Percentiles rank a stretch among this genome's conserved stretches.
phyloP scores from a whole-genome alignment of 164 flowering plant genomes.

The Vitis vinifera region DNA sequence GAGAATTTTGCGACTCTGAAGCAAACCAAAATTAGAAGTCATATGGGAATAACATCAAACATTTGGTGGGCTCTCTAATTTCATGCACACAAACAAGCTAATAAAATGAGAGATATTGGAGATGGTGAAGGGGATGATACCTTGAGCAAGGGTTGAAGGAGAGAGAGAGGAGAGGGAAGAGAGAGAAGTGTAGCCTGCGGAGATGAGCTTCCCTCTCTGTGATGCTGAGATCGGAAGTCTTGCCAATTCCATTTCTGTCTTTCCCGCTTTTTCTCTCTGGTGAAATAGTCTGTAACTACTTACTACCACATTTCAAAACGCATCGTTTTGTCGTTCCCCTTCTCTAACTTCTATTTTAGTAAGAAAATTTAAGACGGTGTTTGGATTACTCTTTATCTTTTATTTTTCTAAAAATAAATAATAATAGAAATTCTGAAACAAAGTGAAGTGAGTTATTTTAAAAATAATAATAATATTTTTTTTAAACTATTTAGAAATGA shows the following conservation, averaged over 20 bases:
- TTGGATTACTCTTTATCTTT: too few species aligned
- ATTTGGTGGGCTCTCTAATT: background rate
- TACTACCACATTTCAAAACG: too few species aligned
- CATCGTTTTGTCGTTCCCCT: too few species aligned
- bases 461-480: too few species aligned
- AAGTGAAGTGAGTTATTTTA: too few species aligned
- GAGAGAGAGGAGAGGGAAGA: slow-evolving; percentile 53
- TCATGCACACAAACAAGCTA: background rate
- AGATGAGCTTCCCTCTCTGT: slow-evolving; percentile 59
- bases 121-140: slow-evolving; percentile 21
- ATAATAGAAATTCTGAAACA: too few species aligned
- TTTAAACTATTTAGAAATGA: too few species aligned
- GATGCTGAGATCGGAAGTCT: slow-evolving; percentile 59
- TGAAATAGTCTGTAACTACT: too few species aligned
- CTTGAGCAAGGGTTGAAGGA: slow-evolving; percentile 57
- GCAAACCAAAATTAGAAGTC: background rate
- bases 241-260: slow-evolving; percentile 52
- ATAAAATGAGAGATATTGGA: background rate
- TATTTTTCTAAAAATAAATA: too few species aligned
- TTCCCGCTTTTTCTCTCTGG: slow-evolving; percentile 4
- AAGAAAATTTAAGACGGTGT: too few species aligned
- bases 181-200: slow-evolving; percentile 69
- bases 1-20: background rate
- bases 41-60: slow-evolving; percentile 8
- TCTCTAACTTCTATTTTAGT: too few species aligned